Evolutionary conservation across 2,329 filamentous ascomycete genomes (phyloP).

Genomic region (Thelonectria discophora): DNA sequence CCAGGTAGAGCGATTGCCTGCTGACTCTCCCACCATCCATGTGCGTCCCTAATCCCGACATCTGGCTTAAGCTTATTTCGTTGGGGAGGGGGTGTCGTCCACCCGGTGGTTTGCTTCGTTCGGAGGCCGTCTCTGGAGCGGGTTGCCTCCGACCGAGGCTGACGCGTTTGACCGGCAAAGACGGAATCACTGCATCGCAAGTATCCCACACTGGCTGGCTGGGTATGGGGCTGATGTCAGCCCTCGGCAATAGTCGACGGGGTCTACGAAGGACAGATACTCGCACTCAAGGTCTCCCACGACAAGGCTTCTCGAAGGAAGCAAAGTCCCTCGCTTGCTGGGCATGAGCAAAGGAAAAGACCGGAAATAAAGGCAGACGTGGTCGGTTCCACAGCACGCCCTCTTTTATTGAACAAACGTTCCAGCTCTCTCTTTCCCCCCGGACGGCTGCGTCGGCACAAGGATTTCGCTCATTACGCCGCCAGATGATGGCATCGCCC

Average conservation of each 20-base stretch:
- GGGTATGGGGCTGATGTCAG: background rate
- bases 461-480: constrained; percentile 38
- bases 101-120: constrained; percentile 2
- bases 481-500: constrained; percentile 42
- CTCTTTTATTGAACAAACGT: constrained; percentile 15
- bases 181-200: constrained; percentile 37
- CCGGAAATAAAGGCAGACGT: constrained; percentile 32
- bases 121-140: constrained; percentile 8
- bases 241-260: constrained; percentile 8
- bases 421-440: constrained; percentile 21
- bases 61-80: constrained; percentile 44
- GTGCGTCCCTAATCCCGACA: constrained; percentile 35
- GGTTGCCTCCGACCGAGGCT: constrained; percentile 24
- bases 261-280: constrained; percentile 7
- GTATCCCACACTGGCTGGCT: constrained; percentile 11
- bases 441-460: constrained; percentile 43
- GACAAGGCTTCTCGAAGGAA: constrained; percentile 35
- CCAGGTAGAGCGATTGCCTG: constrained; percentile 21
- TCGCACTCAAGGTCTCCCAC: background rate
- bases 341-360: constrained; percentile 10
- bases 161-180: constrained; percentile 39
- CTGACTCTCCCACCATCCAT: constrained; percentile 18
- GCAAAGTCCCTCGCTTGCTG: constrained; percentile 9
- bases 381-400: constrained; percentile 25
- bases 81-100: constrained; percentile 24